Evolutionary conservation across 202 grass and related monocot genomes (phyloP), one percentile per base, ranked within the genome.

Genomic region (Digitaria exilis): DNA sequence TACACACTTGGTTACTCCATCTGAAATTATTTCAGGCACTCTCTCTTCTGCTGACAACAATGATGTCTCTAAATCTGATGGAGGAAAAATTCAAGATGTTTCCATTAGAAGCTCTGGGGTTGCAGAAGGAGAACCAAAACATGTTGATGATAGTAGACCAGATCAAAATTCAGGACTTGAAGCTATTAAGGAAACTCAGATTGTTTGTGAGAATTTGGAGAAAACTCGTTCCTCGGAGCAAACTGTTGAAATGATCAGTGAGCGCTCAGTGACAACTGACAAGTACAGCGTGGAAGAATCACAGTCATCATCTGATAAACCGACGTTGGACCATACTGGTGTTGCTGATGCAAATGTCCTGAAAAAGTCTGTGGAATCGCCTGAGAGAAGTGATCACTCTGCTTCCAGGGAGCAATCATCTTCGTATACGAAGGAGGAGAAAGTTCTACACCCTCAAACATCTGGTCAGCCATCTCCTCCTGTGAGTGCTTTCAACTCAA

Each of bases 1-100:
- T 44, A 92, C 93, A 60, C 97, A 99, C 79, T 87, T 99, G 55
- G 88, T 99, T 87, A 99, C 97, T 85, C 97, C 91, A 14, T 96
- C 91, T 81, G 93, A 96, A 92, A 94, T 99, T 79, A 90, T 98
- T 80, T 92, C 96, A 4, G 96, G 96, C 17, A 79, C 90, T 78
- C 82, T 94, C 52, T 88, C 86, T 42, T 73, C 83, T 84, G 61
- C 86, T 62, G 93, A 96, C 79, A 87, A 69, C 63, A 85, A 52
- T 81, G 79, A 79, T 78, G 55, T 76, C 41, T 56, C 80, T 29
- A 84, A 80, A 71, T 81, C 79, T 66, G 90, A 95, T 76, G 85
- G 83, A 80, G 29, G 24, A 17, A 95, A 86, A 85, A 41, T 81
- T 68, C 85, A 86, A 87, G 85, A 90, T 71, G 60, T 11, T 71